Conservation (phyloP, 2,329 filamentous ascomycete genomes). For the Ophidiomyces ophidiicola region DNA sequence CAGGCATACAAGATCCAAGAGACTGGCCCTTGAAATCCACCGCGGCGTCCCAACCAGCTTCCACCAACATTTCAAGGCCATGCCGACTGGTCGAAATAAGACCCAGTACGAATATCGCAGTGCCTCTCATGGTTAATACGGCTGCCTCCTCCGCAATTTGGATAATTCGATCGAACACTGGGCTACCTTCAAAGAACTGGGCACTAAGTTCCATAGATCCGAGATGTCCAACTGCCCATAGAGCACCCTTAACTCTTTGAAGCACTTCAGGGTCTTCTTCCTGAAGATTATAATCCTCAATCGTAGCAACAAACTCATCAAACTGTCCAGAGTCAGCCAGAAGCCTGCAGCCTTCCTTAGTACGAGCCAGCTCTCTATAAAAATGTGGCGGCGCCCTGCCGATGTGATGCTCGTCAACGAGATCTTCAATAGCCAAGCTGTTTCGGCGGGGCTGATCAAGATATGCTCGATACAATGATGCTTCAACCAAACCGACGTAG, state of each 20-base stretch:
- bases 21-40: conserved; percentile 71
- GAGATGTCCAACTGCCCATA: conserved; percentile 97
- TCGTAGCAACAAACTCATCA: conserved; percentile 79
- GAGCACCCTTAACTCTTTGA: conserved; percentile 86
- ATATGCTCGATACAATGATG: conserved; percentile 81
- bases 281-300: conserved; percentile 75
- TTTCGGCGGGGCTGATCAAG: conserved; percentile 40
- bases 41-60: conserved; percentile 86
- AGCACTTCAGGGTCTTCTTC: conserved; percentile 74
- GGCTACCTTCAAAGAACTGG: conserved; percentile 78
- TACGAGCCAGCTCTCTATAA: conserved; percentile 87
- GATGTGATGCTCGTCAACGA: conserved; percentile 47
- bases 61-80: conserved; percentile 78
- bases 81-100: conserved; percentile 85
- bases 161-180: conserved; percentile 78
- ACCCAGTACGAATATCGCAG: conserved; percentile 90
- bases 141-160: conserved; percentile 77
- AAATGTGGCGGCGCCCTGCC: conserved; percentile 83
- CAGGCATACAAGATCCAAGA: conserved; percentile 75
- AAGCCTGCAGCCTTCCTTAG: conserved; percentile 79
- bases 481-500: conserved; percentile 91
- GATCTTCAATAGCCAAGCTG: conserved; percentile 42
- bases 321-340: conserved; percentile 92
- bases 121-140: conserved; percentile 85
- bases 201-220: conserved; percentile 96